Conservation (phyloP, 192 early-diverging fungal species). For the Cetraspora pellucida region DNA sequence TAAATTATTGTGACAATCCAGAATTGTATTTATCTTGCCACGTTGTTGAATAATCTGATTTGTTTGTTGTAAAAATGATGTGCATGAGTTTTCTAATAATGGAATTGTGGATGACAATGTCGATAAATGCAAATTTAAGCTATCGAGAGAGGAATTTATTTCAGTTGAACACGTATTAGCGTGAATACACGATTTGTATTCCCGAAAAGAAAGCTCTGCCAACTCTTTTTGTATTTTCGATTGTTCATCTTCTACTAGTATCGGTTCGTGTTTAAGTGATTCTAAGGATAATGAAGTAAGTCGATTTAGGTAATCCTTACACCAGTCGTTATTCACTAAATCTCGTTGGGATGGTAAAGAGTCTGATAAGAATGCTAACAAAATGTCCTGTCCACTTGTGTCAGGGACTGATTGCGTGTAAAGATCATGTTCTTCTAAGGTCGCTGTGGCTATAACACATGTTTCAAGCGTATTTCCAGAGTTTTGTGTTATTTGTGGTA, state of each 20-base stretch:
- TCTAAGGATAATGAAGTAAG: conserved; percentile 65
- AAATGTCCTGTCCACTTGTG: conserved; percentile 33
- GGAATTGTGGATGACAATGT: conserved; percentile 52
- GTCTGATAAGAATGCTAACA: conserved; percentile 32
- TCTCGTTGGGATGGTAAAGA: conserved; percentile 43
- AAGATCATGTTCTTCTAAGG: not conserved
- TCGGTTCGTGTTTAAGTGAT: conserved; percentile 61
- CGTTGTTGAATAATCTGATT: conserved; percentile 42
- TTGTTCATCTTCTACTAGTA: conserved; percentile 53
- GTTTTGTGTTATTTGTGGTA: too few species aligned
- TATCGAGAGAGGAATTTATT: conserved; percentile 53
- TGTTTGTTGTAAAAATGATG: conserved; percentile 45
- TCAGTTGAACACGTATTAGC: conserved; percentile 60
- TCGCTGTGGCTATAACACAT: too few species aligned
- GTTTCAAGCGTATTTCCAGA: too few species aligned
- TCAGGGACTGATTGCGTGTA: not conserved
- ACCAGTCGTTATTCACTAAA: conserved; percentile 50
- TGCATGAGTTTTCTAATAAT: conserved; percentile 49
- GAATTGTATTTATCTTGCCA: conserved; percentile 50
- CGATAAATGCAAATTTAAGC: conserved; percentile 50
- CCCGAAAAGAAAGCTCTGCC: conserved; percentile 63
- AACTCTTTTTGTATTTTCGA: conserved; percentile 59
- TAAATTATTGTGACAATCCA: conserved; percentile 59
- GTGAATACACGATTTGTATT: conserved; percentile 70
- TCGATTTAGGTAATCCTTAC: conserved; percentile 62